phyloP scores from a whole-genome alignment of 1,139 yeast genomes.

The Pichia sp. region DNA sequence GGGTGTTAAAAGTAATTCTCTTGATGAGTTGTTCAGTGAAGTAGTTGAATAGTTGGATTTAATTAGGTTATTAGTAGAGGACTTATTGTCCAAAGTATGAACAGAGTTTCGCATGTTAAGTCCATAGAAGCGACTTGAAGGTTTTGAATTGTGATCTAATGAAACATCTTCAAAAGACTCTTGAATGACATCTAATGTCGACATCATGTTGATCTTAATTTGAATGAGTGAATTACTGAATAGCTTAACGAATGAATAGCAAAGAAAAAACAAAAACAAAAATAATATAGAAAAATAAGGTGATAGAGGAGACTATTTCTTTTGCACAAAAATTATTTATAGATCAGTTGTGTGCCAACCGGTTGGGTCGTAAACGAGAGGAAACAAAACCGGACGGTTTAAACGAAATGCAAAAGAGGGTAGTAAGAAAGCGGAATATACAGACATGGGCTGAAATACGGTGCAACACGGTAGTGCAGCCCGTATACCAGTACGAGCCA shows the following conservation, averaged over 20 bases:
- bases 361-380: too few relatives aligned
- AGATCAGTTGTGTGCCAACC: too few relatives aligned
- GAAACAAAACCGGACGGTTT: too few relatives aligned
- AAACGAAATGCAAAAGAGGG: too few relatives aligned
- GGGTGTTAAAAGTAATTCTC: constrained; percentile 32
- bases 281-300: too few relatives aligned
- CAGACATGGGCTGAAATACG: too few relatives aligned
- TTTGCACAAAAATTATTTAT: too few relatives aligned
- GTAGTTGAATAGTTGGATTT: constrained; percentile 5
- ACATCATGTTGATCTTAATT: neutral
- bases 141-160: constrained; percentile 13
- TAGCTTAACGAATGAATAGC: neutral
- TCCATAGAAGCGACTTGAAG: constrained; percentile 3
- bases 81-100: neutral
- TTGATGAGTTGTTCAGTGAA: constrained; percentile 11
- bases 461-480: too few relatives aligned
- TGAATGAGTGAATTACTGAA: neutral
- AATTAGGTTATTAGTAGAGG: neutral
- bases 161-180: constrained; percentile 31
- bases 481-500: too few relatives aligned
- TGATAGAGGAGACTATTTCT: too few relatives aligned
- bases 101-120: constrained; percentile 3
- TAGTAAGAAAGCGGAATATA: too few relatives aligned
- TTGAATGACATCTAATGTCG: constrained; percentile 25
- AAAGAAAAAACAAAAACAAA: neutral